Percentiles rank a stretch among this genome's conserved stretches.
These are phyloP conservation scores for Crucibulum laeve DNA, from an alignment of 768 basidiomycete genomes.

Conservation along the genomic window DNA sequence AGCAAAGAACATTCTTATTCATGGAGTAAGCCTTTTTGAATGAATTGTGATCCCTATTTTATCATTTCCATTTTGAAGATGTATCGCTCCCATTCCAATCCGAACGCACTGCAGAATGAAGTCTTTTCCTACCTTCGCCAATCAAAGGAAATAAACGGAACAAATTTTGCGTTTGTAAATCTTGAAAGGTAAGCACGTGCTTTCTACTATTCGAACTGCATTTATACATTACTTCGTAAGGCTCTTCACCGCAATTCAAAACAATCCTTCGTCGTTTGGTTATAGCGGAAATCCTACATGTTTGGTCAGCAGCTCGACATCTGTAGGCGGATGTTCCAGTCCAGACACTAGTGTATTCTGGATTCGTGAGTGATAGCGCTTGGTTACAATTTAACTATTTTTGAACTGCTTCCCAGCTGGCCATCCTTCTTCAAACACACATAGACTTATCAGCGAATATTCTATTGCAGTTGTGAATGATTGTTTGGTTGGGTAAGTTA, in stretches of 20 bases:
- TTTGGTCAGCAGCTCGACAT: constrained; percentile 23
- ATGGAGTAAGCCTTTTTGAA: constrained; percentile 14
- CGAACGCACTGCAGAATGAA: constrained; percentile 19
- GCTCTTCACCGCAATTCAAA: constrained; percentile 21
- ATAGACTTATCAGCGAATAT: constrained; percentile 21
- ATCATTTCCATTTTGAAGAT: constrained; percentile 12
- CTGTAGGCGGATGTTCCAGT: constrained; percentile 23
- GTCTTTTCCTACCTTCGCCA: constrained; percentile 20
- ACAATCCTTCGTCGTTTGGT: constrained; percentile 17
- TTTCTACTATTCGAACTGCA: neutral
- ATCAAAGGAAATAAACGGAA: constrained; percentile 20
- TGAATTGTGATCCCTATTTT: neutral
- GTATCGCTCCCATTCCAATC: constrained; percentile 23
- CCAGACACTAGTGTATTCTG: constrained; percentile 24
- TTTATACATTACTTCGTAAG: constrained; percentile 1
- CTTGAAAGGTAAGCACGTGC: constrained; percentile 13
- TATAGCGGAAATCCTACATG: constrained; percentile 24
- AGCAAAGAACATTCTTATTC: constrained; percentile 24
- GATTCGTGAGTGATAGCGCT: constrained; percentile 17
- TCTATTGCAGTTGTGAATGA: constrained; percentile 14
- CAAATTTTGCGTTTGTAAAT: constrained; percentile 24
- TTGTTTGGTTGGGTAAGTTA: no score
- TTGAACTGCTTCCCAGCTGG: constrained; percentile 15
- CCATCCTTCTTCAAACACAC: constrained; percentile 23
- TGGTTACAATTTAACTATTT: neutral